Percentiles rank a stretch among this genome's conserved stretches.
Conservation (phyloP, 2,329 filamentous ascomycete species). For the Scedosporium apiospermum region DNA sequence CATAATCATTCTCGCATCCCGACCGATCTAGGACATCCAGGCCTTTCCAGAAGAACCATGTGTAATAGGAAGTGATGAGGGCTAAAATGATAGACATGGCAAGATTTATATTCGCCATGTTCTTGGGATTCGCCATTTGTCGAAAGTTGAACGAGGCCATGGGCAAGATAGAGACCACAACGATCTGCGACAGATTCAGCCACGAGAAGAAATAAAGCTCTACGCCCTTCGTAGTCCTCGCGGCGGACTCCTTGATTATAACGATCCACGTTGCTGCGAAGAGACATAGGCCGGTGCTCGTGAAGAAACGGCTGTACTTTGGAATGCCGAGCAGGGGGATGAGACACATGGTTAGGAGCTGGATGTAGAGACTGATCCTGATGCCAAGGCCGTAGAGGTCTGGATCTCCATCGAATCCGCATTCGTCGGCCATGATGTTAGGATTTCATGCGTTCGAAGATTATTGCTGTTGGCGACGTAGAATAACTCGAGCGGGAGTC, state of each 20-base stretch:
- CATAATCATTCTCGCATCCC: constrained; percentile 14
- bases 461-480: background rate
- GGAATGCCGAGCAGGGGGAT: background rate
- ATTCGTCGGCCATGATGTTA: background rate
- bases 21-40: constrained; percentile 13
- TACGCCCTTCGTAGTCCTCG: background rate
- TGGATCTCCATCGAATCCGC: background rate
- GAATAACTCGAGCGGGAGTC: background rate
- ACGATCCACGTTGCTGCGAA: background rate
- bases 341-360: background rate
- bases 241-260: background rate
- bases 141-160: background rate
- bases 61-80: background rate
- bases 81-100: background rate
- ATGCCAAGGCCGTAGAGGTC: background rate
- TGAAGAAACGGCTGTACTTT: background rate
- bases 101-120: background rate
- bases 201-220: background rate
- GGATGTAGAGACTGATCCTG: background rate
- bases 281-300: background rate
- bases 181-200: background rate
- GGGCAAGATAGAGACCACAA: background rate
- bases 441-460: background rate
- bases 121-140: background rate
- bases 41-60: constrained; percentile 17